Evolutionary conservation across 108 stramenopile species (phyloP).

Genomic region (Skeletonema marinoi): DNA sequence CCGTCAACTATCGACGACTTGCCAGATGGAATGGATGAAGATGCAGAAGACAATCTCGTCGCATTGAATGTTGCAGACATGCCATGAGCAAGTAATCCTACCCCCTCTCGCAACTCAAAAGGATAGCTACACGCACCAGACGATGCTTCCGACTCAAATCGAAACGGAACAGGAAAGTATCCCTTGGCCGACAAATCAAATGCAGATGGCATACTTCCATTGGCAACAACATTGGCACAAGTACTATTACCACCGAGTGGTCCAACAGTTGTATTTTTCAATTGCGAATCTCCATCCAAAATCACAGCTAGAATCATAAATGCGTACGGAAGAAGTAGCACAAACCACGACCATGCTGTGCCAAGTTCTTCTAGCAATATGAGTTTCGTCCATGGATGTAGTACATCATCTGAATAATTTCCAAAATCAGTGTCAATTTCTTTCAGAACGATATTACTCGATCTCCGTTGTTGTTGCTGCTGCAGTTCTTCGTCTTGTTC

Average conservation of each 20-base stretch:
- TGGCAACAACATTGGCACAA: conserved; percentile 30
- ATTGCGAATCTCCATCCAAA: conserved; percentile 47
- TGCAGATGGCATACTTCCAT: conserved; percentile 24
- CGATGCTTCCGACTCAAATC: neutral
- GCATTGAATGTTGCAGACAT: neutral
- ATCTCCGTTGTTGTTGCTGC: neutral
- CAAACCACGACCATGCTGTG: conserved; percentile 74
- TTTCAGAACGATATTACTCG: conserved; percentile 32
- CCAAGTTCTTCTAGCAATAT: conserved; percentile 81
- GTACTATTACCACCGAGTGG: conserved; percentile 29
- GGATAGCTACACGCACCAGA: conserved; percentile 43
- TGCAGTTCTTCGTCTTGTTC: neutral
- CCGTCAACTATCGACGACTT: conserved; percentile 35
- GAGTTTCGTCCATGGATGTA: conserved; percentile 71
- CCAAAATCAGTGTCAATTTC: conserved; percentile 25
- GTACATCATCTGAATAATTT: conserved; percentile 20
- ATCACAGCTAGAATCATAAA: conserved; percentile 59
- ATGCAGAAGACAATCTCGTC: neutral
- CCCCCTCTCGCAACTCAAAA: conserved; percentile 38
- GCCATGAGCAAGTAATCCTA: conserved; percentile 43
- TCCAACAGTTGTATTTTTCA: conserved; percentile 44
- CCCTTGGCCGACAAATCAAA: conserved; percentile 35
- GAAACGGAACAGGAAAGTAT: conserved; percentile 47
- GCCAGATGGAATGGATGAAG: neutral
- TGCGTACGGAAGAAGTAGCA: conserved; percentile 69